Conservation (phyloP, 176 grass and related monocot species). For the Raddia distichophylla region DNA sequence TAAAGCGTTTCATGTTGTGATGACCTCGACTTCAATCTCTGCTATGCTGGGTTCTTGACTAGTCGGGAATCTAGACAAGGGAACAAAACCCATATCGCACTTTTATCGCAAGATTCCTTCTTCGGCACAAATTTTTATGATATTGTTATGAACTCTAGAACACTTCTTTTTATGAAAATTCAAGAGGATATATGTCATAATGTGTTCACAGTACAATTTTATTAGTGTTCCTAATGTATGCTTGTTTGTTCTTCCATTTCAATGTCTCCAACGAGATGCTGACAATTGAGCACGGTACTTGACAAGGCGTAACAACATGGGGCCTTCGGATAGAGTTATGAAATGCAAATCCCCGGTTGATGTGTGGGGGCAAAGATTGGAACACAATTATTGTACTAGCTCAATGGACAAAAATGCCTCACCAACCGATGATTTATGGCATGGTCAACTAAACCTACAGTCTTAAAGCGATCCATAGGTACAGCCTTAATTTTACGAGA, state of each 20-base stretch:
- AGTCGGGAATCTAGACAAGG: not conserved
- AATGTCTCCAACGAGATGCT: constrained; percentile 37
- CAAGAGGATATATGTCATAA: not conserved
- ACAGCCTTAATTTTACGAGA: constrained; percentile 41
- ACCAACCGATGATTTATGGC: constrained; percentile 46
- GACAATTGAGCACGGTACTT: constrained; percentile 42
- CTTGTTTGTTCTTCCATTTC: constrained; percentile 20
- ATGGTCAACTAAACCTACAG: constrained; percentile 38
- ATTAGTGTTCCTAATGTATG: not conserved
- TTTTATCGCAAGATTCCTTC: not conserved
- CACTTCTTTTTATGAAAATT: not conserved
- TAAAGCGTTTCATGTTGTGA: constrained; percentile 35
- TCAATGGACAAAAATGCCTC: constrained; percentile 37
- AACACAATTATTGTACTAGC: constrained; percentile 9
- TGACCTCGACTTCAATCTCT: constrained; percentile 11
- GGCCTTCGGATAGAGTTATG: constrained; percentile 24
- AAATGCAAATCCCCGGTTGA: constrained; percentile 9
- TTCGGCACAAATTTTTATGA: not conserved
- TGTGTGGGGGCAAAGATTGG: constrained; percentile 37
- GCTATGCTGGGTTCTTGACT: not conserved
- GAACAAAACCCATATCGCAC: not conserved
- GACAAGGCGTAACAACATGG: constrained; percentile 22
- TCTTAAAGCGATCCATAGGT: constrained; percentile 29
- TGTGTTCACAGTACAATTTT: not conserved
- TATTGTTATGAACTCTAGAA: not conserved